Conservation (phyloP, 768 basidiomycete species). For the Lactifluus piperatus region DNA sequence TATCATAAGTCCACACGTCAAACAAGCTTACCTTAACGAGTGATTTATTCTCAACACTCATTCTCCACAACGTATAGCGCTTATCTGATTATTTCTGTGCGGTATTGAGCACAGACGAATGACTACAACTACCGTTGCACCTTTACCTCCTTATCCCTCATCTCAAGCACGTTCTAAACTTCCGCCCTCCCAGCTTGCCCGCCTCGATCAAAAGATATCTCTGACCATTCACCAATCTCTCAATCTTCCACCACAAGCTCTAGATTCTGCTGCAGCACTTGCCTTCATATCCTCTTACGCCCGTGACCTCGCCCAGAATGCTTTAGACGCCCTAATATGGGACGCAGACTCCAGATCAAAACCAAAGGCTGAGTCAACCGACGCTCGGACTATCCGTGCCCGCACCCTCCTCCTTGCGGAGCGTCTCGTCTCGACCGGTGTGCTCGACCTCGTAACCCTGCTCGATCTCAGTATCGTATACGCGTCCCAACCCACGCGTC, state of each 20-base stretch:
- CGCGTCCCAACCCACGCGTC: conserved; percentile 35
- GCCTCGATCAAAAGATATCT: conserved; percentile 40
- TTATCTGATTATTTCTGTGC: too few relatives aligned
- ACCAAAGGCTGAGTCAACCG: conserved; percentile 16
- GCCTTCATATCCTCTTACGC: conserved; percentile 51
- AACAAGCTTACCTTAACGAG: too few relatives aligned
- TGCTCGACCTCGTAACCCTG: conserved; percentile 44
- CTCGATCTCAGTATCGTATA: conserved; percentile 58
- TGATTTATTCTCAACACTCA: too few relatives aligned
- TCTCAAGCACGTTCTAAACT: conserved; percentile 38
- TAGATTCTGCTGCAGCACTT: conserved; percentile 36
- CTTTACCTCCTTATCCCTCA: conserved; percentile 52
- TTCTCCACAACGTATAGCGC: too few relatives aligned
- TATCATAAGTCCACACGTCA: too few relatives aligned
- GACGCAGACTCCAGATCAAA: conserved; percentile 21
- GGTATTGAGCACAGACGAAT: too few relatives aligned
- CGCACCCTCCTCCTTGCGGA: conserved; percentile 49
- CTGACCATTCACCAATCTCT: conserved; percentile 40
- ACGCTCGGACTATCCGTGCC: conserved; percentile 40
- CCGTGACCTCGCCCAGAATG: conserved; percentile 44
- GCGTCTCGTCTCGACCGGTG: conserved; percentile 35
- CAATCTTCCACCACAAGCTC: conserved; percentile 39
- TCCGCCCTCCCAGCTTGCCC: conserved; percentile 42
- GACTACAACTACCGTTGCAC: conserved; percentile 19
- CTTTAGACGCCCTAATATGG: conserved; percentile 56